phyloP scores from a whole-genome alignment of 139 green algal genomes.

The Chlamydomonas applanata region DNA sequence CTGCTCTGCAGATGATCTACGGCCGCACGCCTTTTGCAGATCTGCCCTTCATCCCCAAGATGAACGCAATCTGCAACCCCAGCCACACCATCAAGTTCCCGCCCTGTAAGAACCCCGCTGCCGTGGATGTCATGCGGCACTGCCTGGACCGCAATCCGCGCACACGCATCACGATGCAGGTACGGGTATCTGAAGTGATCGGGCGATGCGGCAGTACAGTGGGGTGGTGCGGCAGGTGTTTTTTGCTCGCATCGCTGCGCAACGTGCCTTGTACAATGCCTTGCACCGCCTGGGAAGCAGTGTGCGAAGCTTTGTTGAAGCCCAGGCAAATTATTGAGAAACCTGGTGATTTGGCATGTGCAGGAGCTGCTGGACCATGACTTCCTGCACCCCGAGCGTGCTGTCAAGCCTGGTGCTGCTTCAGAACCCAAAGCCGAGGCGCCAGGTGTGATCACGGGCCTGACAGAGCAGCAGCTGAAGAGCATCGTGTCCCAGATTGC shows the following conservation, averaged over 20 bases:
- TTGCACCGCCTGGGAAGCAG: no score
- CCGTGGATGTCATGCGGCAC: slow-evolving; percentile 27
- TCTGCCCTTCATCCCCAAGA: slow-evolving; percentile 90
- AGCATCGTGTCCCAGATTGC: slow-evolving; percentile 51
- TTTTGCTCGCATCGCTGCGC: background rate
- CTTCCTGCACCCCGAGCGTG: slow-evolving; percentile 76
- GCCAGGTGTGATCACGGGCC: slow-evolving; percentile 14
- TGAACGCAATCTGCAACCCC: slow-evolving; percentile 40
- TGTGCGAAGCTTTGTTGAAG: no score
- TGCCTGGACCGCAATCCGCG: slow-evolving; percentile 86
- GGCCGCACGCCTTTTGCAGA: slow-evolving; percentile 75
- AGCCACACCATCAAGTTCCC: slow-evolving; percentile 55
- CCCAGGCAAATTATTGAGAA: no score
- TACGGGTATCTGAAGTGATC: slow-evolving; percentile 7
- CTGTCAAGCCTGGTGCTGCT: background rate
- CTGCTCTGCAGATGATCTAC: slow-evolving; percentile 63
- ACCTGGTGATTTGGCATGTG: background rate
- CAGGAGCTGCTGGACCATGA: slow-evolving; percentile 84
- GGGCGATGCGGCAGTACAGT: no score
- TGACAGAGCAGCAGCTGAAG: slow-evolving; percentile 69
- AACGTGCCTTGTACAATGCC: no score
- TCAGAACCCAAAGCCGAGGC: background rate
- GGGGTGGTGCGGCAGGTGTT: background rate
- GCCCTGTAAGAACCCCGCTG: slow-evolving; percentile 53
- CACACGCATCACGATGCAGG: slow-evolving; percentile 81